A percentile compares a stretch with the other conserved stretches of the same genome.
These are phyloP conservation scores for Cylindrotheca closterium DNA, from an alignment of 108 stramenopile genomes.

Conservation along the genomic window DNA sequence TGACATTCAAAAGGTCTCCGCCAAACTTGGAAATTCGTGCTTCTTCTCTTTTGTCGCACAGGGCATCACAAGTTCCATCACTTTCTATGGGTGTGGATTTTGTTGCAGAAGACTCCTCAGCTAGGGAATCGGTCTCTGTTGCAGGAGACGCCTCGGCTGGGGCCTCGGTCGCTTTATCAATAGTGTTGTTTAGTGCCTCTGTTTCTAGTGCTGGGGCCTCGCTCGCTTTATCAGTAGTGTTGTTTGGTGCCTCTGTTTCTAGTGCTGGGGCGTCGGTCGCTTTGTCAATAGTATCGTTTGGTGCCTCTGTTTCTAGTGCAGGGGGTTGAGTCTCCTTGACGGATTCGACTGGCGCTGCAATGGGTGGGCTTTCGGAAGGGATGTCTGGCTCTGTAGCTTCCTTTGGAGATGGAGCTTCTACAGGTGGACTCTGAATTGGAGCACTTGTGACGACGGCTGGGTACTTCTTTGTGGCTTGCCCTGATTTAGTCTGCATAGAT, in stretches of 20 bases:
- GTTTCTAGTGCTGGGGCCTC: too few species aligned
- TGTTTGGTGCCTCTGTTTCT: too few species aligned
- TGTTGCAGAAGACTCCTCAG: neutral
- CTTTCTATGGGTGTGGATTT: neutral
- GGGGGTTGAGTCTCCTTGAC: neutral
- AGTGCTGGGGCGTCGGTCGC: too few species aligned
- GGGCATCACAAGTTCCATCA: neutral
- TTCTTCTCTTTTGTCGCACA: neutral
- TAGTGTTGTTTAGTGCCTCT: too few species aligned
- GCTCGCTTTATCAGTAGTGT: too few species aligned
- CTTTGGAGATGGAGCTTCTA: neutral
- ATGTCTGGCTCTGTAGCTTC: too few species aligned
- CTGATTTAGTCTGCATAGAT: neutral
- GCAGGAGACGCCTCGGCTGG: neutral
- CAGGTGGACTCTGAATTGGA: neutral
- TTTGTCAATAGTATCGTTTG: too few species aligned
- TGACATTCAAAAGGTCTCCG: slow-evolving; percentile 19
- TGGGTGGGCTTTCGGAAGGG: too few species aligned
- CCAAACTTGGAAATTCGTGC: slow-evolving; percentile 4
- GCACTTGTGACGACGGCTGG: too few species aligned
- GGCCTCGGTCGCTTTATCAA: too few species aligned
- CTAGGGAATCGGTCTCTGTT: neutral
- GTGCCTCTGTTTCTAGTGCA: too few species aligned
- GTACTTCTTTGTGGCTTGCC: too few species aligned
- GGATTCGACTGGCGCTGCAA: neutral